phyloP scores from a whole-genome alignment of 768 basidiomycete genomes.

The Hortiboletus campestris region DNA sequence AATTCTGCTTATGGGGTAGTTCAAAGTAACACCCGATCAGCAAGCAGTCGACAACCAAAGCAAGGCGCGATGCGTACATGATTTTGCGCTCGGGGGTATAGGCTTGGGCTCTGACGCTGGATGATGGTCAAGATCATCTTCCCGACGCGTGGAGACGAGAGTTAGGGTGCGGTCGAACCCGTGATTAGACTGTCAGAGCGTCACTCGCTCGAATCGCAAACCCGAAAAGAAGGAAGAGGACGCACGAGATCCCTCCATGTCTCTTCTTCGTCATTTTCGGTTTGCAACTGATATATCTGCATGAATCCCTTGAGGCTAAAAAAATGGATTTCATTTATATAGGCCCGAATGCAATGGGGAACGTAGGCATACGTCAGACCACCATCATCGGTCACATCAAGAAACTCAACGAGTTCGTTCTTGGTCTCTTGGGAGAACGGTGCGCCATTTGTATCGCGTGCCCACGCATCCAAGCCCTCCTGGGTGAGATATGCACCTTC shows the following conservation, averaged over 20 bases:
- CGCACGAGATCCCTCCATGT: slow-evolving; percentile 80
- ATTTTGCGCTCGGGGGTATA: slow-evolving; percentile 13
- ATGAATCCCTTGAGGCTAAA: slow-evolving; percentile 74
- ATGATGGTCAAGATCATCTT: slow-evolving; percentile 39
- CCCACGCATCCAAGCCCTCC: slow-evolving; percentile 71
- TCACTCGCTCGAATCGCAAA: slow-evolving; percentile 9
- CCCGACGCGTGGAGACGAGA: slow-evolving; percentile 55
- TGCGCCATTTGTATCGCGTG: slow-evolving; percentile 76
- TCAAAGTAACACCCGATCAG: slow-evolving; percentile 1
- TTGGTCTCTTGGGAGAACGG: slow-evolving; percentile 77
- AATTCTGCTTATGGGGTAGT: slow-evolving; percentile 13
- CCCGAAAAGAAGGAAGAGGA: slow-evolving; percentile 7
- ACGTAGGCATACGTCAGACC: slow-evolving; percentile 60
- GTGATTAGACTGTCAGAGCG: slow-evolving; percentile 54
- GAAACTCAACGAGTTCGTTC: slow-evolving; percentile 70
- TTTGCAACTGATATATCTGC: slow-evolving; percentile 84
- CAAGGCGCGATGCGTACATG: slow-evolving; percentile 14
- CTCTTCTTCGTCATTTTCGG: slow-evolving; percentile 79
- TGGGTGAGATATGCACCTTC: slow-evolving; percentile 55
- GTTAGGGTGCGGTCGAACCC: slow-evolving; percentile 70
- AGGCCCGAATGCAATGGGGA: neutral
- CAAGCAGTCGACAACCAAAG: neutral
- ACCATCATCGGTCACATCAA: slow-evolving; percentile 72
- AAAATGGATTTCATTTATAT: neutral
- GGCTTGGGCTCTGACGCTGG: slow-evolving; percentile 9